Base-by-base conservation (phyloP, 2,329 filamentous ascomycete genomes). In the Colletotrichum graminicola region DNA sequence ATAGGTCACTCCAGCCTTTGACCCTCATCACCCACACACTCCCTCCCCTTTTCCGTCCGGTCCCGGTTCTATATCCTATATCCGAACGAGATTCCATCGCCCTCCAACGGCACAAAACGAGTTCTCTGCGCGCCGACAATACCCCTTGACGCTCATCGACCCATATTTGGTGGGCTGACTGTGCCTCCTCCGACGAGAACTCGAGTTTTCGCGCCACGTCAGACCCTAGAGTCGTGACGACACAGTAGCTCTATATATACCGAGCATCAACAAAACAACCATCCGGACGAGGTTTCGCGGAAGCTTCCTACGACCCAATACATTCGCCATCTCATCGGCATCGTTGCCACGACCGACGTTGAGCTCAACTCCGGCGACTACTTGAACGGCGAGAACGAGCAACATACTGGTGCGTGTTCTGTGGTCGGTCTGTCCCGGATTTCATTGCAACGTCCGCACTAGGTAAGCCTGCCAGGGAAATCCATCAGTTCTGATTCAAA, bases 371-470 rank as follows among this genome's bases (percentile, higher is more conserved):
- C 23, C 16, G 39, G 39, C 60, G 43, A 43, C 29, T 52, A 59
- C 41, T 59, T 52, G 16, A 32, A 36, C 63, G 54, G 39, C 69
- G 26, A 55, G 69, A 49, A 72, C 69, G 69, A 72, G 64, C 64
- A 71, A 16, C 69, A 69, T 60, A 71, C 65, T 69, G 69, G 59
- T 69, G 65, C 68, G 69, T 71, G 68, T 55, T 71, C 52, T 57
- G 7, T 41, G 29, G 55, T 62, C 65, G 68, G 69, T 64, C 54
- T 63, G 52, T 68, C 65, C 69, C 69, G 65, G 69, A 68, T 68
- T 64, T 32, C 51, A 55, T 49, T 54, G 32, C 65, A 64, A 14
- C 45, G 68, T 41, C 69, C 64, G 65, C 61, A 54, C 69, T 26
- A 72, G 69, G 69, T 72, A 69, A 72, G 69, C 69, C 69, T 72